These are phyloP conservation scores for Fusarium annulatum DNA, from an alignment of 2,329 filamentous ascomycete genomes.

Conservation along the genomic window DNA sequence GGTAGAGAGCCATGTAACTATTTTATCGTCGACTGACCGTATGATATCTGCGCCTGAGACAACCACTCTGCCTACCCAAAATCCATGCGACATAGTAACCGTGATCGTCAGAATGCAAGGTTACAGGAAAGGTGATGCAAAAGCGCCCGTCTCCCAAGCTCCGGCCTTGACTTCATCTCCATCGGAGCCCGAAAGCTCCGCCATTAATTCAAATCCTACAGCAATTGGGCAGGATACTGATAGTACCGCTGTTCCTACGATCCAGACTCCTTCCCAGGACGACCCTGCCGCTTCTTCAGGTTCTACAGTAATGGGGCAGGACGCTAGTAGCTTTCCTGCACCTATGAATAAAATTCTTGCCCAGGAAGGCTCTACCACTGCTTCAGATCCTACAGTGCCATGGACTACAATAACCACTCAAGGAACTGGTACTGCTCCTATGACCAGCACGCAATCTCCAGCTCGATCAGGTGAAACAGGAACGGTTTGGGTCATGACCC, in stretches of 20 bases:
- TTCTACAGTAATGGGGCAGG: background rate
- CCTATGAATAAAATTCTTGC: no score
- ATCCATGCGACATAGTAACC: background rate
- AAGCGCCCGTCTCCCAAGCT: background rate
- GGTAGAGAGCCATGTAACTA: background rate
- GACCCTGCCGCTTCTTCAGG: background rate
- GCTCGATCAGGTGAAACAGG: background rate
- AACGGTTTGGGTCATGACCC: background rate
- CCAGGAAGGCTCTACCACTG: background rate
- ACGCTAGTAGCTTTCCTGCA: no score
- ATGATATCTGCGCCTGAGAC: background rate
- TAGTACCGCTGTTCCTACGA: background rate
- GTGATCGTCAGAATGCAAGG: background rate
- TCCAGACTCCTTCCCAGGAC: background rate
- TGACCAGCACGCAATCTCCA: background rate
- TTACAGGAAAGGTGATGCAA: background rate
- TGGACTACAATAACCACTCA: background rate
- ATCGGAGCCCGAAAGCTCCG: background rate
- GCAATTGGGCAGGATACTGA: background rate
- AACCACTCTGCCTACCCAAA: background rate
- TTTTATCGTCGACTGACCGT: background rate
- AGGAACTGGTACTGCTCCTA: background rate
- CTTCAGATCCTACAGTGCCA: background rate
- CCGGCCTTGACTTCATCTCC: background rate
- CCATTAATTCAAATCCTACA: background rate